phyloP scores from a whole-genome alignment of 768 basidiomycete species.

The Calocybe gangraenosa region DNA sequence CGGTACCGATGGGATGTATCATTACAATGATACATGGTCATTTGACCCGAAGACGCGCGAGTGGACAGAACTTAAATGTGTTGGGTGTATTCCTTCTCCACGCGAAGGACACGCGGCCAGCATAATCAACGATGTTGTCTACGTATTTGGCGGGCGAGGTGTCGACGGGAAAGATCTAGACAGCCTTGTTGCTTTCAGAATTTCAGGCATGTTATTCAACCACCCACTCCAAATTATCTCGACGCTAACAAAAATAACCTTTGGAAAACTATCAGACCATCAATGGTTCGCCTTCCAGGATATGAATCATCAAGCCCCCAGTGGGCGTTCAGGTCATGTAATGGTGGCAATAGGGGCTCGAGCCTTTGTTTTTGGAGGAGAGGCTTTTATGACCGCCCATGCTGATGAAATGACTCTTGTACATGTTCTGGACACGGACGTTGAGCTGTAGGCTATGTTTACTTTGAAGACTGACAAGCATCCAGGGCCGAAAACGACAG shows the following conservation, averaged over 20 bases:
- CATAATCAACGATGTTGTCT: conserved; percentile 98
- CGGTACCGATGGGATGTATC: conserved; percentile 97
- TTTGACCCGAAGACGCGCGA: conserved; percentile 76
- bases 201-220: conserved; percentile 86
- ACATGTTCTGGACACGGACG: conserved; percentile 92
- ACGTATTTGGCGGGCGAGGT: conserved; percentile 95
- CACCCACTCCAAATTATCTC: too few relatives aligned
- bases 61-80: conserved; percentile 93
- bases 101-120: conserved; percentile 96
- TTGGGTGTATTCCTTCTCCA: conserved; percentile 93
- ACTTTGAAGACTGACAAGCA: too few relatives aligned
- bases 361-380: conserved; percentile 93
- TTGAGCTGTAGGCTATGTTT: too few relatives aligned
- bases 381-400: conserved; percentile 71
- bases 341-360: conserved; percentile 90
- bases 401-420: conserved; percentile 77
- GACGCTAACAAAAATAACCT: conserved; percentile 10
- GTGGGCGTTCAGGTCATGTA: conserved; percentile 92
- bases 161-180: conserved; percentile 95
- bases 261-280: conserved; percentile 65
- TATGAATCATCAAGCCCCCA: conserved; percentile 90
- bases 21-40: conserved; percentile 99
- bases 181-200: conserved; percentile 95
- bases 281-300: conserved; percentile 99
- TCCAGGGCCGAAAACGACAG: too few relatives aligned